Conservation (phyloP, 768 basidiomycete species). For the Trametes cingulata region DNA sequence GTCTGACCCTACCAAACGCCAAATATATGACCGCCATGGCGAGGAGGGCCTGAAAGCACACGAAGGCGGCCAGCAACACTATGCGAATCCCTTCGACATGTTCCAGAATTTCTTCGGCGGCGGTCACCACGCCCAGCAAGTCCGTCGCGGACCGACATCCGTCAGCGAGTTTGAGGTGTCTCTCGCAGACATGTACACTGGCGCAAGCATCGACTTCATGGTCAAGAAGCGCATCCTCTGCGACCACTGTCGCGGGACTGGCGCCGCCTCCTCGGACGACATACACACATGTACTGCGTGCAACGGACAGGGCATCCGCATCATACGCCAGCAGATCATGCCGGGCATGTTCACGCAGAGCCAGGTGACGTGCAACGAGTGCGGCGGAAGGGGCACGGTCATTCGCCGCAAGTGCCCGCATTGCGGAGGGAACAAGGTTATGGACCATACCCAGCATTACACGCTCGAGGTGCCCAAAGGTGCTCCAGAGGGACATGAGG, state of each 20-base stretch:
- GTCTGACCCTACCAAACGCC: slow-evolving; percentile 86
- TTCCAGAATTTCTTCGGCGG: slow-evolving; percentile 92
- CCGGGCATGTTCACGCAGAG: slow-evolving; percentile 95
- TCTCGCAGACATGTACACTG: slow-evolving; percentile 88
- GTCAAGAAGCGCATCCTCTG: slow-evolving; percentile 91
- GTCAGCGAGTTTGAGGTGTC: slow-evolving; percentile 83
- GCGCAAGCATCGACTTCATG: slow-evolving; percentile 89
- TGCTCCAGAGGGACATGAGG: slow-evolving; percentile 91
- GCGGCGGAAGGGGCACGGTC: slow-evolving; percentile 78
- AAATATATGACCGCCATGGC: slow-evolving; percentile 93
- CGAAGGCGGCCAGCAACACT: slow-evolving; percentile 75
- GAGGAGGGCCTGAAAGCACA: slow-evolving; percentile 94
- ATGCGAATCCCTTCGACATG: slow-evolving; percentile 90
- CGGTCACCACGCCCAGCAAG: slow-evolving; percentile 70
- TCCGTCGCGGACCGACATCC: slow-evolving; percentile 73
- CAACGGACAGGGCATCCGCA: slow-evolving; percentile 79
- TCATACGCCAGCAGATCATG: slow-evolving; percentile 92
- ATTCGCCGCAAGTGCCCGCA: slow-evolving; percentile 80
- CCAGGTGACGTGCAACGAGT: slow-evolving; percentile 81
- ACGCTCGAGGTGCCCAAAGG: slow-evolving; percentile 86
- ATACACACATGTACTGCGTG: slow-evolving; percentile 87
- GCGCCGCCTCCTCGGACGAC: slow-evolving; percentile 86
- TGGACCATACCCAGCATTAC: slow-evolving; percentile 78
- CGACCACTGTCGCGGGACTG: slow-evolving; percentile 95
- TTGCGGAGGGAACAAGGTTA: slow-evolving; percentile 78